Evolutionary conservation across 257 asterid genomes (phyloP), one percentile per base, ranked within the genome.

Genomic region (Ballota nigra): DNA sequence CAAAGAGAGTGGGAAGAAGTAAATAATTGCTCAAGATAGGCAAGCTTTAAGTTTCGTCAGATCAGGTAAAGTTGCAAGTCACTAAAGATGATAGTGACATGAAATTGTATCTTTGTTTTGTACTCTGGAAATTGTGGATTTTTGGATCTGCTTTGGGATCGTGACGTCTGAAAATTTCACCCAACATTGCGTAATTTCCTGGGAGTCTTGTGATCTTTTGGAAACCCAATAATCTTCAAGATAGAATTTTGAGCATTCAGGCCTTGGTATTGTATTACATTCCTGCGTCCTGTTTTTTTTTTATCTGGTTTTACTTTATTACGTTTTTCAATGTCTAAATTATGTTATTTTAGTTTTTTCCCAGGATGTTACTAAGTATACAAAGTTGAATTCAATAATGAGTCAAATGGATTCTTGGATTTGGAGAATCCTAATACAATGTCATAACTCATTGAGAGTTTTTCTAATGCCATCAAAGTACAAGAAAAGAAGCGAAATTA

Each of bases 1-100:
- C 75, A 71, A 77, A 56, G 77, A 66, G 45, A 70, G 31, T 60
- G 64, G 41, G 29, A 83, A 33, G 79, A 84, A 84, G 70, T 84
- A 74, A 69, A 61, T 33, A 60, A 34, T 20, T 33, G 22, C 51
- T 26, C 5, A 11, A 69, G 64, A 33, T 28, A 22, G 11, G 18
- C 3, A 9, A 69, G 33, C 71, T 56, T 62, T 58, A 31, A 18
- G 68, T 36, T 16, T 75, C 65, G 1, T 49, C 16, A 9, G 3
- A 18, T 12, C 52, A 38, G 51, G 70, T 75, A 49, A 33, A 20
- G 36, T 68, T 20, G 49, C 34, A 13, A 47, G 55, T n/a, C 55
- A n/a, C 55, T 55, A n/a, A 55, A 22, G 41, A 76, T 64, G 68
- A 29, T 70, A 56, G 56, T 41, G 29, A 41, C 65, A 31, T 28